phyloP scores from a whole-genome alignment of 2,329 filamentous ascomycete genomes.

The Cordyceps cicadae region DNA sequence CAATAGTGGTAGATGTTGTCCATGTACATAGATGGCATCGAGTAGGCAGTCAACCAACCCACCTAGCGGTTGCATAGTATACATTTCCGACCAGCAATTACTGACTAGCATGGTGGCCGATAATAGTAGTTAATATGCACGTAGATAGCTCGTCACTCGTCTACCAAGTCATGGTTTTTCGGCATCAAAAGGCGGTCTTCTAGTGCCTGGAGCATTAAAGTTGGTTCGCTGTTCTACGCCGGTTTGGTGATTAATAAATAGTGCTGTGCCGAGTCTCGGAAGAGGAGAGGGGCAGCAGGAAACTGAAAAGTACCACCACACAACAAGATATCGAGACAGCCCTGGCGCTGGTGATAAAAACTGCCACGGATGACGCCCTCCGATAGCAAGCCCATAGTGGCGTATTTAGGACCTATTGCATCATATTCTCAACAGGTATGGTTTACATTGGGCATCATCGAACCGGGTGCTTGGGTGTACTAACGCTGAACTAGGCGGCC shows the following conservation, averaged over 20 bases:
- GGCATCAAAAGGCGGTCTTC: too few relatives aligned
- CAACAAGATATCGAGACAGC: background rate
- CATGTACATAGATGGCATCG: too few relatives aligned
- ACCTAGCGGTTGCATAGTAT: too few relatives aligned
- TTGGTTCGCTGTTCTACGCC: too few relatives aligned
- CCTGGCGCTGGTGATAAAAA: background rate
- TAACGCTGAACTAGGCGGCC: conserved; percentile 30
- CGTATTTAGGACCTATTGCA: conserved; percentile 6
- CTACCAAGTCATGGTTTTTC: too few relatives aligned
- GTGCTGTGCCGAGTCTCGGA: background rate
- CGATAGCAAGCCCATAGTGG: conserved; percentile 9
- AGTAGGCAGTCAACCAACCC: too few relatives aligned
- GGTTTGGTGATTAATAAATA: background rate
- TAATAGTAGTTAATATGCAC: too few relatives aligned
- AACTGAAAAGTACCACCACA: background rate
- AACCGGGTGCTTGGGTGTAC: background rate
- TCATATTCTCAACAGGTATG: conserved; percentile 12
- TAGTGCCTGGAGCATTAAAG: background rate
- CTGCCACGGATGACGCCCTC: background rate
- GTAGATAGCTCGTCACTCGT: too few relatives aligned
- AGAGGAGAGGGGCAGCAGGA: background rate
- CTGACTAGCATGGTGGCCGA: too few relatives aligned
- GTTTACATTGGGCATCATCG: background rate
- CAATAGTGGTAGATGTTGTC: too few relatives aligned
- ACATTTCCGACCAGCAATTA: too few relatives aligned